phyloP scores from a whole-genome alignment of 2,329 filamentous ascomycete species.

The Phaeosphaeriaceae sp. region DNA sequence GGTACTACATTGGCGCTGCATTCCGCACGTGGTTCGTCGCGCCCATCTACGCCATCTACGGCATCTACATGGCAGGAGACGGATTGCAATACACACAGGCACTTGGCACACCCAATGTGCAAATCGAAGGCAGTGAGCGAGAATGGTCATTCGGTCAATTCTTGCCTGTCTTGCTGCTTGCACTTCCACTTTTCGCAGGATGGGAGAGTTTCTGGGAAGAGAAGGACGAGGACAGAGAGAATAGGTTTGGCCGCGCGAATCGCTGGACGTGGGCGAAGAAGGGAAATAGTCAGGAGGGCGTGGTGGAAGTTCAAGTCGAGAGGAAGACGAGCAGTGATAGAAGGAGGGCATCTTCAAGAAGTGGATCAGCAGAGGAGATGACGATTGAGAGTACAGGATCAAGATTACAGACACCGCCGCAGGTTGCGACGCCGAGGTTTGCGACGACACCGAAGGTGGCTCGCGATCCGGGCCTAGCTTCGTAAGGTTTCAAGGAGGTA shows the following conservation, averaged over 20 bases:
- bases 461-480: not conserved
- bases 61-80: conserved; percentile 33
- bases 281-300: conserved; percentile 11
- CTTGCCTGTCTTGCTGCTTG: conserved; percentile 37
- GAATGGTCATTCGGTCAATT: conserved; percentile 44
- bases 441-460: conserved; percentile 5
- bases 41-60: conserved; percentile 38
- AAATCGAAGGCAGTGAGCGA: conserved; percentile 30
- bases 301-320: conserved; percentile 8
- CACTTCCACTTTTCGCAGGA: conserved; percentile 39
- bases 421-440: conserved; percentile 5
- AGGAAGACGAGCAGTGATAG: conserved; percentile 3
- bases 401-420: not conserved
- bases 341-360: conserved; percentile 26
- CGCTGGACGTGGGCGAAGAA: conserved; percentile 11
- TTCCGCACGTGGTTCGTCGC: conserved; percentile 43
- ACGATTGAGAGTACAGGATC: not conserved
- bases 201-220: conserved; percentile 42
- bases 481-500: not conserved
- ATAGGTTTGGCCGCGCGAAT: conserved; percentile 19
- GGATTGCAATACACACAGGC: conserved; percentile 34
- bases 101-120: conserved; percentile 29
- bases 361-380: not conserved
- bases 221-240: conserved; percentile 32
- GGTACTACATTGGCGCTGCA: conserved; percentile 29